These are phyloP conservation scores for Termitomyces sp. DNA, from an alignment of 768 basidiomycete genomes.

Conservation along the genomic window DNA sequence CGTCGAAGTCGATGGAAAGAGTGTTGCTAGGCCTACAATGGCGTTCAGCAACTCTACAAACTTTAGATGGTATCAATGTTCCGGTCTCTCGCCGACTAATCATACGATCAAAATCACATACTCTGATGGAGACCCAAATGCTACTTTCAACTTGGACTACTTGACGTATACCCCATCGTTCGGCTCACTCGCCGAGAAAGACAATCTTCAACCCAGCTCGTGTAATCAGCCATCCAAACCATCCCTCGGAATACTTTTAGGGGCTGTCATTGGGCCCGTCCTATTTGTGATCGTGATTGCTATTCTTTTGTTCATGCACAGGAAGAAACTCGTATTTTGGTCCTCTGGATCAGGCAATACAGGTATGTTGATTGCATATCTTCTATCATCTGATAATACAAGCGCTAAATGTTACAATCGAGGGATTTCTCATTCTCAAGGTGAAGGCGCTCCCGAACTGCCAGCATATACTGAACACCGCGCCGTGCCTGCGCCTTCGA, in stretches of 20 bases:
- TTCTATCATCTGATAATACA: not conserved
- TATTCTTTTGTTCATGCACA: not conserved
- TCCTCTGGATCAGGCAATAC: not conserved
- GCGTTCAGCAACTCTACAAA: not conserved
- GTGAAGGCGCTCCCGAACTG: not conserved
- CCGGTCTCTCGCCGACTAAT: not conserved
- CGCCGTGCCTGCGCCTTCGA: not conserved
- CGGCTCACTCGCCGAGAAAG: not conserved
- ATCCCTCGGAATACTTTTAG: not conserved
- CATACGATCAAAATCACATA: not conserved
- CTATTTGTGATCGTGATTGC: not conserved
- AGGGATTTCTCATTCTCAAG: not conserved
- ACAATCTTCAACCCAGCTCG: not conserved
- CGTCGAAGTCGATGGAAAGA: not conserved
- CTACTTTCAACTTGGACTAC: not conserved
- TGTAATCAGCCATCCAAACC: not conserved
- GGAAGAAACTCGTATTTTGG: not conserved
- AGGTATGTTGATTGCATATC: not conserved
- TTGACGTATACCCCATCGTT: not conserved
- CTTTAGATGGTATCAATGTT: not conserved
- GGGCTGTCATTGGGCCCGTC: not conserved
- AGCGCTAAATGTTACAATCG: not conserved
- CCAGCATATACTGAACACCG: not conserved
- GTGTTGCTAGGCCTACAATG: not conserved
- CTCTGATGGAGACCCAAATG: not conserved